These are phyloP conservation scores for Ascocoryne sarcoides DNA, from an alignment of 2,329 filamentous ascomycete species.

Conservation along the genomic window DNA sequence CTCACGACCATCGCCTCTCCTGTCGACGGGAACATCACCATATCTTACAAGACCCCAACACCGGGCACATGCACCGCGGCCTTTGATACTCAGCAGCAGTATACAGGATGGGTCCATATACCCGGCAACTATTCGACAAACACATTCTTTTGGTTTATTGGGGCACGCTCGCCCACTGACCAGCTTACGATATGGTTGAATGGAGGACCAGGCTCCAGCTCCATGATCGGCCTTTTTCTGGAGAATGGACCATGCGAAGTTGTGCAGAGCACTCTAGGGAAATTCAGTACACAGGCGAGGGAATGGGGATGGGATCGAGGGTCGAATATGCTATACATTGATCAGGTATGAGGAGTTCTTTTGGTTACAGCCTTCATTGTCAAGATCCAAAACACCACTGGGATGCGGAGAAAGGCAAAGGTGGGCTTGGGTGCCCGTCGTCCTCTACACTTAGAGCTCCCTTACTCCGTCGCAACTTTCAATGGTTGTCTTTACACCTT, in stretches of 20 bases:
- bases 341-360: constrained; percentile 35
- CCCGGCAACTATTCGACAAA: constrained; percentile 45
- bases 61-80: constrained; percentile 55
- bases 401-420: too few species aligned
- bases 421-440: too few species aligned
- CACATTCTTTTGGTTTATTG: constrained; percentile 41
- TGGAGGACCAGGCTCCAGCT: constrained; percentile 57
- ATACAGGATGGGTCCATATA: constrained; percentile 59
- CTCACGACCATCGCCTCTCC: constrained; percentile 52
- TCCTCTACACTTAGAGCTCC: too few species aligned
- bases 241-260: constrained; percentile 49
- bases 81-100: constrained; percentile 58
- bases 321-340: constrained; percentile 45
- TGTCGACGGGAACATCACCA: constrained; percentile 52
- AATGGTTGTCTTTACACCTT: too few species aligned
- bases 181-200: constrained; percentile 57
- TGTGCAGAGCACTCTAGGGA: constrained; percentile 37
- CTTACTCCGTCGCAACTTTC: too few species aligned
- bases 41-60: constrained; percentile 57
- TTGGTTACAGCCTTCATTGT: not conserved
- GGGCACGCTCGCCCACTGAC: constrained; percentile 36
- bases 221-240: constrained; percentile 54
- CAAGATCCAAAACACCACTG: too few species aligned
- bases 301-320: constrained; percentile 59
- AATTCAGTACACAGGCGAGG: constrained; percentile 46